Conservation (phyloP, 1,284 basidiomycete genomes). For the Microbotryomycetes sp. region DNA sequence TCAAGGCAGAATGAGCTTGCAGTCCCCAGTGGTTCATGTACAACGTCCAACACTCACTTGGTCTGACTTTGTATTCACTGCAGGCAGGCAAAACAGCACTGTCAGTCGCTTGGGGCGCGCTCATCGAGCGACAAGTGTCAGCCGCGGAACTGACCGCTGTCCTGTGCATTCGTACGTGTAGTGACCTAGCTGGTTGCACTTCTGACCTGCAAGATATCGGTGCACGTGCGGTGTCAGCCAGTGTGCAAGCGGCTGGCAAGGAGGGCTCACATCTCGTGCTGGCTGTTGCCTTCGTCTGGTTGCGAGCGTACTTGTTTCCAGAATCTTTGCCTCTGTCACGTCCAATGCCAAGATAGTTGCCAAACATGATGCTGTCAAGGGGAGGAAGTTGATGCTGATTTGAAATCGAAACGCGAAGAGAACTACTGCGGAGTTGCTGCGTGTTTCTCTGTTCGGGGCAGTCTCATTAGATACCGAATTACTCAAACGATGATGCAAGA, state of each 20-base stretch:
- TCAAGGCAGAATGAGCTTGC: not conserved
- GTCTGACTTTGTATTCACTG: slow-evolving; percentile 14
- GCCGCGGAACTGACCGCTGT: not conserved
- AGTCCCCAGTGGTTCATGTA: too few species aligned
- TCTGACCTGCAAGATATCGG: slow-evolving; percentile 16
- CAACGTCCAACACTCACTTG: not conserved
- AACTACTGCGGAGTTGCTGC: too few species aligned
- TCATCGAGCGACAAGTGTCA: not conserved
- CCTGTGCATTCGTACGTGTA: slow-evolving; percentile 23
- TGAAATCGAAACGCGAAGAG: too few species aligned
- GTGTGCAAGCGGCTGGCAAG: not conserved
- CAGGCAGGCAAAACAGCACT: not conserved
- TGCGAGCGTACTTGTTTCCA: not conserved
- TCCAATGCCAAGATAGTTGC: slow-evolving; percentile 18
- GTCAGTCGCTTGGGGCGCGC: not conserved
- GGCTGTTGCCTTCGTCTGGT: not conserved
- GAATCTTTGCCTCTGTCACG: not conserved
- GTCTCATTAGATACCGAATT: too few species aligned
- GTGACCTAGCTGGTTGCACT: slow-evolving; percentile 24
- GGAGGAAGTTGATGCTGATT: too few species aligned
- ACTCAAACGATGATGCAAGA: too few species aligned
- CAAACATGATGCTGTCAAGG: slow-evolving; percentile 19
- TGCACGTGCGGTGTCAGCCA: not conserved
- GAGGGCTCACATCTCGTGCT: not conserved
- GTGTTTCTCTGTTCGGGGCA: too few species aligned